Evolutionary conservation across 2,329 filamentous ascomycete genomes (phyloP).

Genomic region (Ceratocystiopsis sp.): DNA sequence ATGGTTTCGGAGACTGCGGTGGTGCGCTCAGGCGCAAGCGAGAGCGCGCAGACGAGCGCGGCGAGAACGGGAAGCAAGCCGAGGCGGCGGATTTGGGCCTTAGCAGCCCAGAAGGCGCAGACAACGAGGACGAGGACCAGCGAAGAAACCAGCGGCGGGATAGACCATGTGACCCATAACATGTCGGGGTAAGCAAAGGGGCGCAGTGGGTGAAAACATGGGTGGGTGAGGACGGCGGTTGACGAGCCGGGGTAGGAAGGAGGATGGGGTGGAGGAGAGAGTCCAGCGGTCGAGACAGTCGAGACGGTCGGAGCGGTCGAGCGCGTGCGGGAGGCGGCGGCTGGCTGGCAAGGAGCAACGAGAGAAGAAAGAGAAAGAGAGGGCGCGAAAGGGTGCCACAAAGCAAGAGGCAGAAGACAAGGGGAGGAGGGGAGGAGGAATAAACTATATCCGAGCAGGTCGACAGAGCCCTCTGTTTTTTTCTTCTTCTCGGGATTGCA

Average conservation of each 20-base stretch:
- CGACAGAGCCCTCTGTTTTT: too few species aligned
- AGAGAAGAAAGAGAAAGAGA: background rate
- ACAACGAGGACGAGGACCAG: constrained; percentile 25
- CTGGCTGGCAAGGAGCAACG: too few species aligned
- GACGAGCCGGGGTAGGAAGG: background rate
- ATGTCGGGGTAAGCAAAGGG: constrained; percentile 20
- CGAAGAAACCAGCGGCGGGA: constrained; percentile 23
- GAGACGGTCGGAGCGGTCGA: background rate
- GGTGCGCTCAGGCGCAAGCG: constrained; percentile 23
- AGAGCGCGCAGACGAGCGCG: constrained; percentile 23
- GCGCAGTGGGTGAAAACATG: constrained; percentile 3
- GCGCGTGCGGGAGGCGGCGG: too few species aligned
- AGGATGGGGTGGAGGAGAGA: background rate
- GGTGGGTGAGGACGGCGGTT: constrained; percentile 2
- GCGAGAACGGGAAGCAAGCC: constrained; percentile 24
- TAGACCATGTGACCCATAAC: constrained; percentile 32
- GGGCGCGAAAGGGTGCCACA: background rate
- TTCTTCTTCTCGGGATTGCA: too few species aligned
- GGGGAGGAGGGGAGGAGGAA: background rate
- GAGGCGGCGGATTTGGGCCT: constrained; percentile 25
- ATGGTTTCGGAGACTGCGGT: constrained; percentile 19
- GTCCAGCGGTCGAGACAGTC: background rate
- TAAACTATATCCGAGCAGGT: background rate
- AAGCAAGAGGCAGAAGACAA: background rate
- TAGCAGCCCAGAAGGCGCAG: constrained; percentile 26